phyloP scores from a whole-genome alignment of 164 flowering plant genomes.

The Liriodendron chinense region DNA sequence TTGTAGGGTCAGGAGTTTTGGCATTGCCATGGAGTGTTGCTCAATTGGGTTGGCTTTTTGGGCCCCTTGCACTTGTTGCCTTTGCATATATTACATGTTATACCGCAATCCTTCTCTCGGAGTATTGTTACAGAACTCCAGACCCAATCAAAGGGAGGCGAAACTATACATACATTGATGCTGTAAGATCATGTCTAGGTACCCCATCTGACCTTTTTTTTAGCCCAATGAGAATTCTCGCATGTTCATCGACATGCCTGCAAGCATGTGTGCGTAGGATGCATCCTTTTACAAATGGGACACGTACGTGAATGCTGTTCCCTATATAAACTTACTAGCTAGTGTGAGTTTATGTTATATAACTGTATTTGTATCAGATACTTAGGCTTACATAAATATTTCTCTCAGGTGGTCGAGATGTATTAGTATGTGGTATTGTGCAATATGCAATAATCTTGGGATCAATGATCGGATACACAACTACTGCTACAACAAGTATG shows the following conservation, averaged over 20 bases:
- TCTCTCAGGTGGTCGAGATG: constrained; percentile 23
- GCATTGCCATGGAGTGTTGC: too few species aligned
- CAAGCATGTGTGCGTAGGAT: background rate
- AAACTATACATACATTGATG: constrained; percentile 13
- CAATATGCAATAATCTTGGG: constrained; percentile 33
- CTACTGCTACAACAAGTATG: constrained; percentile 32
- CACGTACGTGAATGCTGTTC: background rate
- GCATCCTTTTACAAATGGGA: background rate
- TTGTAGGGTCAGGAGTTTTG: too few species aligned
- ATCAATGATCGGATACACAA: constrained; percentile 30
- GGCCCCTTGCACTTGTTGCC: too few species aligned
- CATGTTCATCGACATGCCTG: background rate
- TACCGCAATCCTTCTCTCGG: too few species aligned
- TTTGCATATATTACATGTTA: too few species aligned
- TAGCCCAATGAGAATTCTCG: background rate
- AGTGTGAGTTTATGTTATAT: background rate
- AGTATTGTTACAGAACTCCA: too few species aligned
- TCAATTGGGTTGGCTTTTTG: too few species aligned
- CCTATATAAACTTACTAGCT: background rate
- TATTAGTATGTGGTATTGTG: constrained; percentile 16
- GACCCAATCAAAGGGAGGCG: constrained; percentile 10
- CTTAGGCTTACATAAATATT: background rate
- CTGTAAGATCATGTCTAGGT: constrained; percentile 12
- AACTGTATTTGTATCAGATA: background rate
- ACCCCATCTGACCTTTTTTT: background rate